Conservation (phyloP, 768 basidiomycete genomes). For the Pleurotus tuber-regium region DNA sequence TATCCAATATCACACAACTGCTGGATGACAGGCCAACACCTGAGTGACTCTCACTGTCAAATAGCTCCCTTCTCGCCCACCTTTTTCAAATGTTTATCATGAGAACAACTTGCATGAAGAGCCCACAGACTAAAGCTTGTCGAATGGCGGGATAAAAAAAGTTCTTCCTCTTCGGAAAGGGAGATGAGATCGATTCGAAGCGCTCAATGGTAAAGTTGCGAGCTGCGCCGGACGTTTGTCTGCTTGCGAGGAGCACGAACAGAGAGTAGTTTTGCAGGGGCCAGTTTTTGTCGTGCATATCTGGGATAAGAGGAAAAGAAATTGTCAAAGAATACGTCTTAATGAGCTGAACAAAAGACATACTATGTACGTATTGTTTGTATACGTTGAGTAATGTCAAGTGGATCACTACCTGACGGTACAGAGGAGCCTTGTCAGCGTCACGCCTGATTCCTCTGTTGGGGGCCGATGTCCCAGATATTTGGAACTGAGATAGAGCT, state of each 20-base stretch:
- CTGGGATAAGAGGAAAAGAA: slow-evolving; percentile 34
- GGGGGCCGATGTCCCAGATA: slow-evolving; percentile 89
- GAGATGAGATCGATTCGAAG: slow-evolving; percentile 76
- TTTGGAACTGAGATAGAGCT: slow-evolving; percentile 64
- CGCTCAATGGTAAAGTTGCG: slow-evolving; percentile 87
- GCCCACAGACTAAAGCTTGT: slow-evolving; percentile 83
- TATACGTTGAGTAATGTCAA: slow-evolving; percentile 91
- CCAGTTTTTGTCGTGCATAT: slow-evolving; percentile 80
- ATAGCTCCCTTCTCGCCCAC: slow-evolving; percentile 85
- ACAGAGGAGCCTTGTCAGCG: slow-evolving; percentile 80
- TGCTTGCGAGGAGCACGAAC: slow-evolving; percentile 75
- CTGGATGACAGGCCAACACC: slow-evolving; percentile 84
- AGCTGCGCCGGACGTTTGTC: slow-evolving; percentile 91
- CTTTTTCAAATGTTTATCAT: too few species aligned
- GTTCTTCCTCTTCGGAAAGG: slow-evolving; percentile 63
- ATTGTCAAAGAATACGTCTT: neutral
- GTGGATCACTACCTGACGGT: slow-evolving; percentile 90
- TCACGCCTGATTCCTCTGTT: slow-evolving; percentile 89
- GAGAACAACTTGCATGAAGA: slow-evolving; percentile 98
- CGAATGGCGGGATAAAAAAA: slow-evolving; percentile 69
- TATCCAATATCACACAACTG: slow-evolving; percentile 81
- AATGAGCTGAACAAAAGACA: slow-evolving; percentile 20
- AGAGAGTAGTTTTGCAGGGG: slow-evolving; percentile 87
- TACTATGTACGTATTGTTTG: slow-evolving; percentile 85
- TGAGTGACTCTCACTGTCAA: slow-evolving; percentile 93